Evolutionary conservation across 257 asterid genomes (phyloP), one percentile per base, ranked within the genome.

Genomic region (Solanum dulcamara): DNA sequence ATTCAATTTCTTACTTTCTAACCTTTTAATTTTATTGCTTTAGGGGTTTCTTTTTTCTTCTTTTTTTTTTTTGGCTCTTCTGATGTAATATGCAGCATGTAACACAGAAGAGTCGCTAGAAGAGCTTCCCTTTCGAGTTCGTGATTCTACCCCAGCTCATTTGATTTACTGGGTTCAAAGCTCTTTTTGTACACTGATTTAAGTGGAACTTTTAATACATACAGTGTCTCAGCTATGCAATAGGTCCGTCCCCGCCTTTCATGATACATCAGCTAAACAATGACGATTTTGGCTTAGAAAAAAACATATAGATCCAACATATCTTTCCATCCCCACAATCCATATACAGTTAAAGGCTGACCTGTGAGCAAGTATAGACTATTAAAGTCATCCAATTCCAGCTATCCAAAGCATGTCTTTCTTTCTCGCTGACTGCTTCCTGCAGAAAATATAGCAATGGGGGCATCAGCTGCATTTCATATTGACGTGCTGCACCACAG

Each of bases 401-500:
- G 86, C 90, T 93, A 59, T 93, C 94, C 81, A 93, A 44, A 8
- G 81, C 89, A 83, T 18, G 53, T 70, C 83, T 92, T 87, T 88
- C 92, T 86, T 86, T 81, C 66, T 85, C 87, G 81, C 94, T 85
- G 15, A 94, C 88, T 57, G 90, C 93, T 87, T 93, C 93, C 51
- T 90, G 96, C 88, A 93, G 90, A 94, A 94, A 96, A 90, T 87
- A 96, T 84, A 96, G 88, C 75, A 93, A 6, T 7, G 99, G 95
- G 4, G 97, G 93, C 99, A 96, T 93, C 87, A 96, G 84, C 90
- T 96, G 99, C 99, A 96, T 86, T 88, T 94, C 99, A 66, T 90
- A 94, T 55, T 89, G 94, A 86, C 95, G 91, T 46, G 90, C 40
- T 50, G 84, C 96, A 77, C 98, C 98, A 86, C 99, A 96, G 8